phyloP scores from a whole-genome alignment of 2,329 filamentous ascomycete species.

The Diplocarpon mali region DNA sequence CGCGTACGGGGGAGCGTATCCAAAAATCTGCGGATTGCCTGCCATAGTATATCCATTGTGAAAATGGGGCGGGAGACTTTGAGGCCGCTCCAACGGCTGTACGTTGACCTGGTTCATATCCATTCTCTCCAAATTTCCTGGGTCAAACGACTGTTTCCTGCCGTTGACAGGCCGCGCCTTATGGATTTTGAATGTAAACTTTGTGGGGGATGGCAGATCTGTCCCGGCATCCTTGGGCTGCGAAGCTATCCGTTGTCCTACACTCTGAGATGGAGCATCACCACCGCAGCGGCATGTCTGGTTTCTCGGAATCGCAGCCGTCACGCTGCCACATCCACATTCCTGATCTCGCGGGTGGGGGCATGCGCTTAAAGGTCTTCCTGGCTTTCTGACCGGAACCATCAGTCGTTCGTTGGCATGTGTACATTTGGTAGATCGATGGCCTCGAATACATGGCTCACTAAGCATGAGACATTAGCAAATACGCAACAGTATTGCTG shows the following conservation, averaged over 20 bases:
- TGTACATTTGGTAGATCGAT: slow-evolving; percentile 65
- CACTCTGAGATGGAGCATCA: slow-evolving; percentile 14
- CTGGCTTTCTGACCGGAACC: slow-evolving; percentile 61
- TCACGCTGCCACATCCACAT: slow-evolving; percentile 52
- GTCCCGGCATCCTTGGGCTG: slow-evolving; percentile 23
- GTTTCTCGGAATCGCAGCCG: slow-evolving; percentile 49
- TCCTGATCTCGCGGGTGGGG: slow-evolving; percentile 43
- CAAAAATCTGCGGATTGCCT: slow-evolving; percentile 14
- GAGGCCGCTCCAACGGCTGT: slow-evolving; percentile 27
- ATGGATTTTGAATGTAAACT: slow-evolving; percentile 22
- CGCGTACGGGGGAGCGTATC: slow-evolving; percentile 18
- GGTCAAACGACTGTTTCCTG: slow-evolving; percentile 40
- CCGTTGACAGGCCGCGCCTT: slow-evolving; percentile 14
- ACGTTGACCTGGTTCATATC: slow-evolving; percentile 42
- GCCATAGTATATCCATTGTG: slow-evolving; percentile 18
- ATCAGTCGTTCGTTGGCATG: slow-evolving; percentile 57
- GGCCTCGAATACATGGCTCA: slow-evolving; percentile 64
- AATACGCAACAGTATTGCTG: not conserved
- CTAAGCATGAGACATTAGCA: slow-evolving; percentile 31
- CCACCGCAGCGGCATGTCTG: slow-evolving; percentile 43
- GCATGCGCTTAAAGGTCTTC: slow-evolving; percentile 57
- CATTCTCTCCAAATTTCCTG: slow-evolving; percentile 39
- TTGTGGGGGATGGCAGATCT: slow-evolving; percentile 31
- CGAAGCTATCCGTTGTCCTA: slow-evolving; percentile 9
- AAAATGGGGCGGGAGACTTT: slow-evolving; percentile 16